Conservation (phyloP, 768 basidiomycete genomes). For the Nevesoporus exiguus region DNA sequence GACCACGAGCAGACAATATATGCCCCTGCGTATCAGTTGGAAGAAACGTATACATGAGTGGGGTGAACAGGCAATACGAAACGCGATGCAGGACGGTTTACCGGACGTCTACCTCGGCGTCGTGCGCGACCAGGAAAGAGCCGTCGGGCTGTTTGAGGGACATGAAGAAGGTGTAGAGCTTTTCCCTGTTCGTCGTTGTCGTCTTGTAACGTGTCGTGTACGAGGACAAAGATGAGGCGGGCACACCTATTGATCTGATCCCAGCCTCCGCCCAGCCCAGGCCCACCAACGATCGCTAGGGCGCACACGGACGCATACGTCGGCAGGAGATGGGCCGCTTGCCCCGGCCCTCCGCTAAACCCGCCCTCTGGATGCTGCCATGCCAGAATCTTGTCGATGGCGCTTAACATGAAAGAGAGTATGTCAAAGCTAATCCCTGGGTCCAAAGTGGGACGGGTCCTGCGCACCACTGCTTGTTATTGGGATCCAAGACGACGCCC, state of each 20-base stretch:
- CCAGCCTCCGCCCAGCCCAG: conserved; percentile 78
- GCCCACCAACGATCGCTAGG: conserved; percentile 75
- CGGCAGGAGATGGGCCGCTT: conserved; percentile 81
- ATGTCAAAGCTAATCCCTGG: background rate
- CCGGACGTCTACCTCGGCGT: conserved; percentile 95
- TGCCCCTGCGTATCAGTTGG: conserved; percentile 56
- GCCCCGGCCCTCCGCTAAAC: conserved; percentile 89
- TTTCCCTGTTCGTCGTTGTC: conserved; percentile 40
- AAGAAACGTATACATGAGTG: background rate
- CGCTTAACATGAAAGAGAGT: conserved; percentile 38
- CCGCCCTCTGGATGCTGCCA: conserved; percentile 88
- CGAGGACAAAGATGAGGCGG: too few relatives aligned
- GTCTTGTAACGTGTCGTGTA: background rate
- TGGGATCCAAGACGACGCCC: conserved; percentile 75
- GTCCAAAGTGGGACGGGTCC: background rate
- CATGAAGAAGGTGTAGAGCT: conserved; percentile 87
- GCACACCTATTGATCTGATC: conserved; percentile 77
- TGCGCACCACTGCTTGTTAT: conserved; percentile 68
- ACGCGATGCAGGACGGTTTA: conserved; percentile 25
- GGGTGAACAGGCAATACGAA: background rate
- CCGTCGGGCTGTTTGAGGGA: conserved; percentile 90
- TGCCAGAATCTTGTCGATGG: conserved; percentile 73
- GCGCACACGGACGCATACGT: conserved; percentile 87
- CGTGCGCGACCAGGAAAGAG: conserved; percentile 82
- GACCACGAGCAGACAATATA: conserved; percentile 85